Evolutionary conservation across 2,329 filamentous ascomycete genomes (phyloP).

Genomic region (Huntiella moniliformis): DNA sequence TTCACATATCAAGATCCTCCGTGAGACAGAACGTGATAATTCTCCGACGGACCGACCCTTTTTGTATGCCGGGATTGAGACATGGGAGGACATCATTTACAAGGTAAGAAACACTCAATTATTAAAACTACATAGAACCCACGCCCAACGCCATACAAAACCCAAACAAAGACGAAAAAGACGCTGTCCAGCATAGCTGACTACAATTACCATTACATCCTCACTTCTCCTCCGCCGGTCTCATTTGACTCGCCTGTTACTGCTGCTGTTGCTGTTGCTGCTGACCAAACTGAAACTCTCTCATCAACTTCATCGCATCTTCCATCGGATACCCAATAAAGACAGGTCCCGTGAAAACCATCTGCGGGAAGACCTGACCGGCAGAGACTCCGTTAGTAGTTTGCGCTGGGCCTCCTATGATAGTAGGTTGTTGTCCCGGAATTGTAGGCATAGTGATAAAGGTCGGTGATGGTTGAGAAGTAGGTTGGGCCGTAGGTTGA

Average conservation of each 20-base stretch:
- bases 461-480: slow-evolving; percentile 20
- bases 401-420: slow-evolving; percentile 1
- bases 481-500: background rate
- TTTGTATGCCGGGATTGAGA: too few relatives aligned
- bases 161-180: too few relatives aligned
- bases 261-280: background rate
- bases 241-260: background rate
- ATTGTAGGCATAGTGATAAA: slow-evolving; percentile 29
- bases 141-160: too few relatives aligned
- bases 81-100: too few relatives aligned
- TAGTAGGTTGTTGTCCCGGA: slow-evolving; percentile 14
- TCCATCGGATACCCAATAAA: slow-evolving; percentile 84
- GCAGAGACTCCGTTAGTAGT: background rate
- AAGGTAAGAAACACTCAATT: too few relatives aligned
- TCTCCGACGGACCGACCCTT: too few relatives aligned
- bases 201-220: too few relatives aligned
- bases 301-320: slow-evolving; percentile 59
- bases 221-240: too few relatives aligned
- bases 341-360: slow-evolving; percentile 83
- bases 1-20: too few relatives aligned
- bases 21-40: too few relatives aligned
- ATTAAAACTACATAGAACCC: too few relatives aligned
- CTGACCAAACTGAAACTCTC: slow-evolving; percentile 28
- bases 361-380: slow-evolving; percentile 30
- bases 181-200: too few relatives aligned